phyloP scores from a whole-genome alignment of 805 yeast species.

The Starmerella stigmatis region DNA sequence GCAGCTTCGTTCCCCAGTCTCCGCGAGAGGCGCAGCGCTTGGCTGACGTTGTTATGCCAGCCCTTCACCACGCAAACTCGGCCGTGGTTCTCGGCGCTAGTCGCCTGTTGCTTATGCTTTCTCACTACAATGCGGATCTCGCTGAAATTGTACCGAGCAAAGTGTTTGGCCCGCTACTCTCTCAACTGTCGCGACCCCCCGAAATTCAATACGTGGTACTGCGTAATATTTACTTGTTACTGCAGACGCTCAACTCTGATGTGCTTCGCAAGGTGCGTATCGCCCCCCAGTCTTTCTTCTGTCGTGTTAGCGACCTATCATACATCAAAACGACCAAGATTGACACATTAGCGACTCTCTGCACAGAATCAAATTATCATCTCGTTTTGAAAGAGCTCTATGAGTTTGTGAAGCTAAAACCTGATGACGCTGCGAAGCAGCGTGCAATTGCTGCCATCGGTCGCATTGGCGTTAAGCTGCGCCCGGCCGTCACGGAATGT shows the following conservation, averaged over 20 bases:
- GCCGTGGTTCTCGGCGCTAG: constrained; percentile 71
- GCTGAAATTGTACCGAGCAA: constrained; percentile 51
- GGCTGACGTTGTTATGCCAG: constrained; percentile 56
- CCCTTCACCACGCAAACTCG: constrained; percentile 68
- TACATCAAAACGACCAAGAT: constrained; percentile 83
- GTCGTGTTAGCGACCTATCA: constrained; percentile 74
- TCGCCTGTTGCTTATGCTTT: constrained; percentile 57
- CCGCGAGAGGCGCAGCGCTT: constrained; percentile 55
- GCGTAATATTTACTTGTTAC: constrained; percentile 62
- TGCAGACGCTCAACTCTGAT: constrained; percentile 31
- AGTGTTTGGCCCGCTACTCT: constrained; percentile 54
- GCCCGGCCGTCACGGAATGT: constrained; percentile 51
- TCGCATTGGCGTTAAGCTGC: constrained; percentile 69
- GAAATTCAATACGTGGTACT: constrained; percentile 77
- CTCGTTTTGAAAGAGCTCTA: constrained; percentile 62
- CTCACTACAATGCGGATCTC: constrained; percentile 56
- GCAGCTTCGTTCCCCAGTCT: constrained; percentile 60
- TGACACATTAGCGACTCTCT: constrained; percentile 72
- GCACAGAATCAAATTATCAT: constrained; percentile 49
- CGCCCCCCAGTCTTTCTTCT: constrained; percentile 47
- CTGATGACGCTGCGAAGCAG: constrained; percentile 75
- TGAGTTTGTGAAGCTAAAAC: constrained; percentile 70
- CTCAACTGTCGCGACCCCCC: constrained; percentile 45
- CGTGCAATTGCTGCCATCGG: constrained; percentile 86
- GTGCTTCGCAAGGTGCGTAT: constrained; percentile 4